These are phyloP conservation scores for Magnaporthales sp. DNA, from an alignment of 2,329 filamentous ascomycete species.

Conservation along the genomic window DNA sequence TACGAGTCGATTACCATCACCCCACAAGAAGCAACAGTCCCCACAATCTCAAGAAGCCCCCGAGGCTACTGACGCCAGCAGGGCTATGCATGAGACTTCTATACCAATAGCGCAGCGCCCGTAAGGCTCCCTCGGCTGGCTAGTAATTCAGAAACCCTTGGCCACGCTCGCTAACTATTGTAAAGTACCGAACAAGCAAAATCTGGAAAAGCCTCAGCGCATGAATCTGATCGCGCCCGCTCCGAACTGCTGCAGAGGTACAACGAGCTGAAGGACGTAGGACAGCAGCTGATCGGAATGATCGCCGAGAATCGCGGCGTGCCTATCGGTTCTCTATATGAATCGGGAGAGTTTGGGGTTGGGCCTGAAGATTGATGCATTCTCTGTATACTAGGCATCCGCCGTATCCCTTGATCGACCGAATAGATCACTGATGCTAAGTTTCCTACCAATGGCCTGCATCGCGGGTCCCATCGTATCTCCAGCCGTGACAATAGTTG, in stretches of 20 bases:
- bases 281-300: slow-evolving; percentile 28
- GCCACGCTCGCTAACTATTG: slow-evolving; percentile 1
- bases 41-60: slow-evolving; percentile 6
- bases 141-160: neutral
- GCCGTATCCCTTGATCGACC: slow-evolving; percentile 12
- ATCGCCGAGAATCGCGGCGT: slow-evolving; percentile 26
- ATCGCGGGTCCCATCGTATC: slow-evolving; percentile 27
- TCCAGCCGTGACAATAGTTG: neutral
- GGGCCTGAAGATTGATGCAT: slow-evolving; percentile 14
- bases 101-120: neutral
- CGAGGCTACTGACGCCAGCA: neutral
- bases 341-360: slow-evolving; percentile 21
- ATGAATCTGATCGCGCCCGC: neutral
- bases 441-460: slow-evolving; percentile 32
- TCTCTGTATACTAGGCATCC: neutral
- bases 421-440: slow-evolving; percentile 39
- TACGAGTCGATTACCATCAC: neutral
- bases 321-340: slow-evolving; percentile 21
- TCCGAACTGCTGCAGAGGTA: slow-evolving; percentile 20
- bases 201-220: neutral
- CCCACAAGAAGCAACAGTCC: neutral
- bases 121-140: neutral
- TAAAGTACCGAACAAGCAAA: slow-evolving; percentile 1
- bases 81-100: neutral
- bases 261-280: slow-evolving; percentile 28